Evolutionary conservation across 208 protist genomes (phyloP), one percentile per base, ranked within the genome.

Genomic region (Crithidia thermophila): DNA sequence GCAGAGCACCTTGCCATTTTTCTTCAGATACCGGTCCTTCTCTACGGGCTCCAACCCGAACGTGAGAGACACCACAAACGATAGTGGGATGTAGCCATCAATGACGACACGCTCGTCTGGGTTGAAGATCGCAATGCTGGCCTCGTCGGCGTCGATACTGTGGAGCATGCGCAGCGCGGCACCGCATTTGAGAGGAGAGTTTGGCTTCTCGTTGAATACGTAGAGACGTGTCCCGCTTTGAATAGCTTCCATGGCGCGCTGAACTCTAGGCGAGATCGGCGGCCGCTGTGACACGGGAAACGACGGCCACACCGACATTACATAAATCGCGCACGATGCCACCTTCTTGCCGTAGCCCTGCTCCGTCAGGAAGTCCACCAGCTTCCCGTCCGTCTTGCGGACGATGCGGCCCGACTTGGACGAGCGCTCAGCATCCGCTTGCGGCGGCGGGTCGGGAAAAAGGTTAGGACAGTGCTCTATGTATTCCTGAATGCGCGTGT

Each of bases 1-100:
- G 49, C 79, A 81, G 3, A 51, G 64, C 6, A 85, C 43, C 13
- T 72, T 85, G 0, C 70, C 70, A 18, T 47, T 57, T 16, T 30
- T 58, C 21, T 61, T 71, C 16, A 71, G 37, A 25, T 77, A 59
- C 23, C 57, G 66, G 8, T 67, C 28, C 7, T 58, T 45, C 42
- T 88, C 78, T 1, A 78, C 65, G 3, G 67, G 58, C 21, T 88
- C 66, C 33, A 88, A 55, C 0, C 74, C 75, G 20, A 62, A 70
- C 10, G 68, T 72, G 20, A 88, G 52, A 0, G 67, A 77, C 14
- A 75, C 52, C 3, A 88, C 18, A 47, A 82, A 84, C 5, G 73
- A 65, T 18, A 88, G 62, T 3, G 82, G 82, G 37, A 88, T 82
- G 72, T 88, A 85, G 0, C 79, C 79, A 23, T 88, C 75, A 42